Evolutionary conservation across 345 rosid genomes (phyloP).

Genomic region (Mercurialis annua): DNA sequence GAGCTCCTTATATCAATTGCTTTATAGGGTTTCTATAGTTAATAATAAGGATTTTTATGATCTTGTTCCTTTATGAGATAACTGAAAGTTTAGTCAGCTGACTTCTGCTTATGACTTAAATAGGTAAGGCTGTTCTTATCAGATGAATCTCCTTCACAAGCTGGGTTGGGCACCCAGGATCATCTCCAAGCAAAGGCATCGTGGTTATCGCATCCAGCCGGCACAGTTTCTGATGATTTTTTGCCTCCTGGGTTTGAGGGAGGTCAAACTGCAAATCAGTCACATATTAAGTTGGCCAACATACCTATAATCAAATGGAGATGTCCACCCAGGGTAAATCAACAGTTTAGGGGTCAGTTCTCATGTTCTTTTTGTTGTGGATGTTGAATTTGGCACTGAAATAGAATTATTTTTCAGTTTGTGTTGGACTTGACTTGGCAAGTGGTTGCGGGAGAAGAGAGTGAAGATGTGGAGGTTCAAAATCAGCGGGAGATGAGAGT

Average conservation of each 20-base stretch:
- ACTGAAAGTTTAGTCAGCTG: not conserved
- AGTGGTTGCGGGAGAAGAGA: conserved; percentile 93
- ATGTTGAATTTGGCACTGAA: conserved; percentile 19
- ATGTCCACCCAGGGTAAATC: conserved; percentile 61
- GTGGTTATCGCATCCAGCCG: conserved; percentile 46
- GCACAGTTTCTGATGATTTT: conserved; percentile 46
- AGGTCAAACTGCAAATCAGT: conserved; percentile 41
- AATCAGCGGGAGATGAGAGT: conserved; percentile 84
- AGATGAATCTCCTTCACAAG: conserved; percentile 90
- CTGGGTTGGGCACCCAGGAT: conserved; percentile 74
- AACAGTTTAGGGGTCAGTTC: conserved; percentile 3
- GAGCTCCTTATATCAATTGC: conserved; percentile 9
- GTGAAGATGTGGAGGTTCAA: conserved; percentile 64
- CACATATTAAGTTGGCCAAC: conserved; percentile 56
- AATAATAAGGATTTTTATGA: conserved; percentile 1
- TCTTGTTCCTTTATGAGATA: not conserved
- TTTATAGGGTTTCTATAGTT: not conserved
- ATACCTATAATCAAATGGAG: conserved; percentile 75
- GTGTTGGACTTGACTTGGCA: conserved; percentile 53
- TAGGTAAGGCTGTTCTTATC: conserved; percentile 79
- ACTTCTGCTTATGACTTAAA: conserved; percentile 15
- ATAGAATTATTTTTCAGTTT: conserved; percentile 45
- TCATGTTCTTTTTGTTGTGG: conserved; percentile 5
- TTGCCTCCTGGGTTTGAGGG: conserved; percentile 95
- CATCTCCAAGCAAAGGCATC: conserved; percentile 90